Evolutionary conservation across 345 rosid species (phyloP).

Genomic region (Gossypioides kirkii): DNA sequence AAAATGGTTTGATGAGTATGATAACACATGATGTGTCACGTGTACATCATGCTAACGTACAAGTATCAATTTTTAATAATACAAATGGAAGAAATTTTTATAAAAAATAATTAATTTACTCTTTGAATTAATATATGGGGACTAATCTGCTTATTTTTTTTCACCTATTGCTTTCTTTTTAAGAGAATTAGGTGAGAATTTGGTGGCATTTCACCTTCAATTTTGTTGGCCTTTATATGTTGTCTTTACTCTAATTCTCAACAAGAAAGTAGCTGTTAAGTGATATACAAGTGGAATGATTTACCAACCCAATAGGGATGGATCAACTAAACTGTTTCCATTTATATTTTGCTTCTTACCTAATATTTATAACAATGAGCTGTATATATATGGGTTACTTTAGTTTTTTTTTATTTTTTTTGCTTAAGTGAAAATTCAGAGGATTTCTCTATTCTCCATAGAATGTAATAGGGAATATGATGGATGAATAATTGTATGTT

Average conservation of each 20-base stretch:
- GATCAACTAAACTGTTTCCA: not conserved
- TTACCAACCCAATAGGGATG: not conserved
- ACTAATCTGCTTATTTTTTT: not conserved
- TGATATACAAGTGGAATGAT: not conserved
- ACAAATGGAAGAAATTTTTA: no score
- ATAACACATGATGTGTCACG: no score
- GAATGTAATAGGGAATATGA: no score
- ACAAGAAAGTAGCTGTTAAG: not conserved
- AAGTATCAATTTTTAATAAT: fast-evolving
- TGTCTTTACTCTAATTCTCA: not conserved
- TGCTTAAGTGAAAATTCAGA: no score
- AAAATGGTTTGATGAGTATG: not conserved
- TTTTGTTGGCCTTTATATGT: not conserved
- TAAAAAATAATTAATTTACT: no score
- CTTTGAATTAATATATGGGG: no score
- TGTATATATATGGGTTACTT: not conserved
- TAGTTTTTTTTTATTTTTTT: not conserved
- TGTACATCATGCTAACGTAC: no score
- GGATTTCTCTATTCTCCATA: no score
- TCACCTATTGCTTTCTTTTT: not conserved
- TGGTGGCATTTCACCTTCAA: slow-evolving; percentile 17
- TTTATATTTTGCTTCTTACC: not conserved
- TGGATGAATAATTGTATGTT: no score
- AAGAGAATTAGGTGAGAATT: slow-evolving; percentile 11
- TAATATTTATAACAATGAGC: not conserved